Conservation (phyloP, 768 basidiomycete genomes). For the Lyophyllum shimeji region DNA sequence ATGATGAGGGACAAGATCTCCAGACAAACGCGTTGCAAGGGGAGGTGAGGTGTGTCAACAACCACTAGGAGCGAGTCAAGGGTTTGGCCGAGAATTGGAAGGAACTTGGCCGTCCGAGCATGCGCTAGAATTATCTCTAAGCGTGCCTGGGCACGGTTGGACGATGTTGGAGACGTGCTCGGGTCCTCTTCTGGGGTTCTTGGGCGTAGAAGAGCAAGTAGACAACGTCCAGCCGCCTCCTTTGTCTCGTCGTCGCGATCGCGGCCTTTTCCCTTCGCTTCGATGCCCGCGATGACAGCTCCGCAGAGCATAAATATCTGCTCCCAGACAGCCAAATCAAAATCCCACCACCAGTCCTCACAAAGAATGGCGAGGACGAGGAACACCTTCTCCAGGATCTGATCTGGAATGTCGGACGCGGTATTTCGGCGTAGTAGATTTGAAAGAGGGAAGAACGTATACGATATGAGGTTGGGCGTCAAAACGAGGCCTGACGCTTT, state of each 20-base stretch:
- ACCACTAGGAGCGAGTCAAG: conserved; percentile 68
- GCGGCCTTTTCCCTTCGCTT: conserved; percentile 66
- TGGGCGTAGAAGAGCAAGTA: conserved; percentile 61
- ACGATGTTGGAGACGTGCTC: conserved; percentile 19
- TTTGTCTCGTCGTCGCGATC: conserved; percentile 81
- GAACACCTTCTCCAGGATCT: conserved; percentile 75
- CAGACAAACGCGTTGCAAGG: conserved; percentile 67
- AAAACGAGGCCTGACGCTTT: conserved; percentile 38
- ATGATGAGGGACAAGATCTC: conserved; percentile 56
- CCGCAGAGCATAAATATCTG: conserved; percentile 81
- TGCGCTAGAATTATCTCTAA: conserved; percentile 40
- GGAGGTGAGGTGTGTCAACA: conserved; percentile 52
- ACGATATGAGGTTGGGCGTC: conserved; percentile 66
- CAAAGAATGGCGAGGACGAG: conserved; percentile 56
- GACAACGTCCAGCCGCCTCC: conserved; percentile 67
- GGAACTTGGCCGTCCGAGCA: conserved; percentile 48
- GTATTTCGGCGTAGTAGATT: conserved; percentile 78
- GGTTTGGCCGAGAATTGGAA: conserved; percentile 83
- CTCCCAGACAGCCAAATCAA: conserved; percentile 74
- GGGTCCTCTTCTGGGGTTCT: conserved; percentile 41
- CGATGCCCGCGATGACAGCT: conserved; percentile 62
- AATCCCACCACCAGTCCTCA: conserved; percentile 83
- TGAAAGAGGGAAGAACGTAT: conserved; percentile 86
- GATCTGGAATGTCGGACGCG: conserved; percentile 69
- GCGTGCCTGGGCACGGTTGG: conserved; percentile 25